Base-by-base conservation (phyloP, 108 stramenopile genomes). In the Aureococcus anophagefferens region DNA sequence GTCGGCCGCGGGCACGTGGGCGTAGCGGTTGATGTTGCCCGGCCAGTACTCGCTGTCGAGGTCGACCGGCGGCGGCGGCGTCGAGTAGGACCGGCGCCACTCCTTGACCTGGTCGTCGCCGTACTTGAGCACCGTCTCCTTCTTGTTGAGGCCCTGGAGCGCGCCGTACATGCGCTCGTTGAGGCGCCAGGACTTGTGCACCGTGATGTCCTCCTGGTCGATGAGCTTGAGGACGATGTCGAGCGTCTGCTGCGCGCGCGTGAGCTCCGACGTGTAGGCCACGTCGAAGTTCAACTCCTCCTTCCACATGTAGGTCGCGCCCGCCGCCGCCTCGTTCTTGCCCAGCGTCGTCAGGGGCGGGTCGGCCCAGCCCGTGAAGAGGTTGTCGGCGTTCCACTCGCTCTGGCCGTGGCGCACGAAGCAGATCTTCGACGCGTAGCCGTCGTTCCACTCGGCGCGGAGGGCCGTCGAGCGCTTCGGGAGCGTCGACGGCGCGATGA, bases 291-390 rank as follows among this genome's bases (percentile, higher is more conserved):
- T 80, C 31, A 81, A 87, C 62, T 89, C 91, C 25, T 70, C 87
- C 28, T 83, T 81, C 62, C 81, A 79, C 73, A 99, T 73, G 36
- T 91, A 82, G 46, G 90, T 77, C 18, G 92, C 96, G 30, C 90
- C 95, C 45, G 80, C 87, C 29, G 64, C 35, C 4, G 95, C 98
- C 80, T 99, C 96, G 40, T 77, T 65, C 30, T 83, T 46, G 37
- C 98, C 98, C 72, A 89, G 89, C 70, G 80, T 83, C 35, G 86
- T 90, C 69, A 99, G 80, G 3, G 94, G 90, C 33, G 89, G 88
- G 74, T 99, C 96, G 35, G 84, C 81, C 95, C 96, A 99, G 30
- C 98, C 94, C 21, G 95, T 95, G 75, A 94, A 97, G 46, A 89
- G 79, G 79, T 92, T 91, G 65, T 86, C 80, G 63, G 84, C 79